These are phyloP conservation scores for Plantago coronopus DNA, from an alignment of 305 asterid species.

Conservation along the genomic window DNA sequence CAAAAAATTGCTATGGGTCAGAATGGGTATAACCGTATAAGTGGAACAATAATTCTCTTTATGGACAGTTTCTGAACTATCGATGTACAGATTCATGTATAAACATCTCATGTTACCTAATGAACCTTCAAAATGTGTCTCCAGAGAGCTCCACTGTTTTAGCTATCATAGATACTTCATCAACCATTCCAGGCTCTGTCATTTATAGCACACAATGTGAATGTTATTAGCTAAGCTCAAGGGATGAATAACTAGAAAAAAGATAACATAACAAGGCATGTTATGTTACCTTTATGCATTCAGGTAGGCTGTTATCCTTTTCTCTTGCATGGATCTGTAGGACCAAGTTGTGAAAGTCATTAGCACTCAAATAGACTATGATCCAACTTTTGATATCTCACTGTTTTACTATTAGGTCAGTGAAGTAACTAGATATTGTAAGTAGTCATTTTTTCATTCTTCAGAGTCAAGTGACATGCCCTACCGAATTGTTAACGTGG, in stretches of 20 bases:
- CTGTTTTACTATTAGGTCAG: neutral
- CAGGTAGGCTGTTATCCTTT: constrained; percentile 55
- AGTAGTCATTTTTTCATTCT: neutral
- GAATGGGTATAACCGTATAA: neutral
- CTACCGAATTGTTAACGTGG: constrained; percentile 50
- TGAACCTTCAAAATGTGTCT: constrained; percentile 22
- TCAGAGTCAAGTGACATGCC: constrained; percentile 4
- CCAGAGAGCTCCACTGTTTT: constrained; percentile 19
- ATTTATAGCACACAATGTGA: constrained; percentile 28
- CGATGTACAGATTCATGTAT: constrained; percentile 25
- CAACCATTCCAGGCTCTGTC: constrained; percentile 88
- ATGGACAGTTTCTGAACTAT: constrained; percentile 18
- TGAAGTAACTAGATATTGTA: neutral
- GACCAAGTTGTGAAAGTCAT: constrained; percentile 21
- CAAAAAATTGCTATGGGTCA: neutral
- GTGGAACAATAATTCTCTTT: neutral
- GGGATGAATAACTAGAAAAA: constrained; percentile 9
- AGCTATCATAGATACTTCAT: constrained; percentile 53
- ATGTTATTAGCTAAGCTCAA: constrained; percentile 14
- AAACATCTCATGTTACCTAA: constrained; percentile 26
- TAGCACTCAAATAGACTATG: neutral
- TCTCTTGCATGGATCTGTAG: constrained; percentile 66
- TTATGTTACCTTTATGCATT: constrained; percentile 74
- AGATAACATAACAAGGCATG: neutral
- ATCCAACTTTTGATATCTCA: neutral